phyloP scores from a whole-genome alignment of 2,329 filamentous ascomycete genomes.

The Rhynchosporium secalis region DNA sequence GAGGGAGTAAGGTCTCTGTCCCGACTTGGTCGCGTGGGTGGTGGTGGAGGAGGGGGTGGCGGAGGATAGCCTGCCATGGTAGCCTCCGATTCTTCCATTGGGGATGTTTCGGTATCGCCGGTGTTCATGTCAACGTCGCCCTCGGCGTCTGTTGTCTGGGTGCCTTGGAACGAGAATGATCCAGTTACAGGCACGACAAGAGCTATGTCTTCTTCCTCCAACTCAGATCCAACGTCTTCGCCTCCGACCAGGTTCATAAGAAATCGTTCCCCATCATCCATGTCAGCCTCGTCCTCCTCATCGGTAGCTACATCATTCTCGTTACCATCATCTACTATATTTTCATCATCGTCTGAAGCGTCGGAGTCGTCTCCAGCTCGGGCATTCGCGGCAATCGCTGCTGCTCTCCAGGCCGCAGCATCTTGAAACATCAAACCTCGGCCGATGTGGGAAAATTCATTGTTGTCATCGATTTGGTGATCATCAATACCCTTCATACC shows the following conservation, averaged over 20 bases:
- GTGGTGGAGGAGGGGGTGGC: constrained; percentile 54
- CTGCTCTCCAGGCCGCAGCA: constrained; percentile 15
- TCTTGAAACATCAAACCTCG: constrained; percentile 27
- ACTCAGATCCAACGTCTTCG: constrained; percentile 34
- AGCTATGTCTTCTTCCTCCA: constrained; percentile 12
- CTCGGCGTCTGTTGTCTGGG: constrained; percentile 43
- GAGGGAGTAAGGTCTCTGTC: constrained; percentile 67
- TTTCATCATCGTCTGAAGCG: constrained; percentile 18
- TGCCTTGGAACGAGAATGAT: constrained; percentile 22
- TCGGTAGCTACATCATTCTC: neutral
- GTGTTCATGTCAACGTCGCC: constrained; percentile 48
- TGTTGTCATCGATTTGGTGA: constrained; percentile 56
- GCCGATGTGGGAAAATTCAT: constrained; percentile 25
- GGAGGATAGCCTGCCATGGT: constrained; percentile 75
- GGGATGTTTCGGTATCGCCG: constrained; percentile 53
- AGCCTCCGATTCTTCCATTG: constrained; percentile 73
- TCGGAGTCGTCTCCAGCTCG: constrained; percentile 27
- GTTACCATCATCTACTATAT: neutral
- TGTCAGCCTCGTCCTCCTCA: constrained; percentile 49
- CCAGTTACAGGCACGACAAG: constrained; percentile 30
- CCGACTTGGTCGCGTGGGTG: constrained; percentile 47
- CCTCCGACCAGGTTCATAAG: constrained; percentile 25
- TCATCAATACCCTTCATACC: constrained; percentile 81
- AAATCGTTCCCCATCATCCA: constrained; percentile 49
- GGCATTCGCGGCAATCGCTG: constrained; percentile 24